Evolutionary conservation across 331 rosid genomes (phyloP), one percentile per base, ranked within the genome.

Genomic region (Dryas integrifolia): DNA sequence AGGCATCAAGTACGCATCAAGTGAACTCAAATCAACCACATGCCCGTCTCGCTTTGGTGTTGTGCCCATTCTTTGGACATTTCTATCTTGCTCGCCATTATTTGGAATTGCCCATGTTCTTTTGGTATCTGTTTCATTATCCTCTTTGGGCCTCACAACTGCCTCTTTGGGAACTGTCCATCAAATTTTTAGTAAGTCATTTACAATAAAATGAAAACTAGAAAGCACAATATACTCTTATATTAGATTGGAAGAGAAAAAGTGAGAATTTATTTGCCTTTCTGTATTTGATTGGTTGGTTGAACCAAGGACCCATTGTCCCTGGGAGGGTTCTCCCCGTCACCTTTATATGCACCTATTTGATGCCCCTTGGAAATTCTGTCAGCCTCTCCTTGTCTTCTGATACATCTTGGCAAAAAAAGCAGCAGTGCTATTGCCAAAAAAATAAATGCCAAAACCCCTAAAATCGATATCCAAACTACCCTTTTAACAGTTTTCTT

Each of bases 401-500:
- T 74, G 48, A 52, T 72, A 78, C 91, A 88, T 76, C 84, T 83
- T 80, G 96, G 90, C 82, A 90, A 71, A 65, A 90, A 85, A 67
- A 95, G 88, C 41, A 85, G 14, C n/a, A 87, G 59, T 52, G 56
- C 97, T 74, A 95, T 76, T 51, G 59, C 55, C 77, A 95, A 73
- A 74, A 89, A 58, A 69, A 92, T 68, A 77, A 89, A 70, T 57
- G 76, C 81, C 30, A 92, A 69, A 5, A 83, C 83, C 40, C 87
- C 86, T 39, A 84, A 90, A 83, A 92, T 78, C 60, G 96, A 76
- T 89, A 95, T 86, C 86, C 87, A 88, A 83, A 90, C 96, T 77
- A 95, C 96, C 83, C 80, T 88, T 78, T 80, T 89, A 24, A 85
- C 83, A 68, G 63, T 55, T 49, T 81, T 89, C 77, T 84, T 86